Percentiles rank a stretch among this genome's conserved stretches.
These are phyloP conservation scores for Trichophyton mentagrophytes DNA, from an alignment of 2,329 filamentous ascomycete genomes.

Conservation along the genomic window DNA sequence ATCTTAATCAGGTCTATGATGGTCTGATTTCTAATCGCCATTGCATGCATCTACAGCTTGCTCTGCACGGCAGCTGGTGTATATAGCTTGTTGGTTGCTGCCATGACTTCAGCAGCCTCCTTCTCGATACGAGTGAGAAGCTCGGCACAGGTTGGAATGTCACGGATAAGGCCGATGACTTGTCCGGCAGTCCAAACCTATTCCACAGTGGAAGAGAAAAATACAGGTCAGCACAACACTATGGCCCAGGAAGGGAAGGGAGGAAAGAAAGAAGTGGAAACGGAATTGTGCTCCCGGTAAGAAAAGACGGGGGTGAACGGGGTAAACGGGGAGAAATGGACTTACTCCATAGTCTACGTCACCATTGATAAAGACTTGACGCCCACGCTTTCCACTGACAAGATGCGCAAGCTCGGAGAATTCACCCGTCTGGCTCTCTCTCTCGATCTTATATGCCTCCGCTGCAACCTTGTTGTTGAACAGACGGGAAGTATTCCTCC, in stretches of 20 bases:
- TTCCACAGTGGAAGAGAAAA: not conserved
- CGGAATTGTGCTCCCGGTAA: not conserved
- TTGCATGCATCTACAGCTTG: constrained; percentile 7
- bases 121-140: constrained; percentile 61
- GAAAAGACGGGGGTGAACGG: not conserved
- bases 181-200: constrained; percentile 95
- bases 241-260: not conserved
- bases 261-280: not conserved
- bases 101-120: constrained; percentile 57
- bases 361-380: constrained; percentile 83
- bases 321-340: constrained; percentile 16
- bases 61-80: constrained; percentile 8
- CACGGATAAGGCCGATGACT: constrained; percentile 78
- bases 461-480: constrained; percentile 82
- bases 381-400: constrained; percentile 80
- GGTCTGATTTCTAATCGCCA: not conserved
- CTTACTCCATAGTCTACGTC: constrained; percentile 80
- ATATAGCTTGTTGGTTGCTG: constrained; percentile 45
- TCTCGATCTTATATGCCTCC: constrained; percentile 71
- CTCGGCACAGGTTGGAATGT: constrained; percentile 62
- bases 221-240: constrained; percentile 11
- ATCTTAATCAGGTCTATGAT: not conserved
- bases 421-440: constrained; percentile 67
- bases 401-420: constrained; percentile 78
- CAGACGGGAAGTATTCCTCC: constrained; percentile 82